Evolutionary conservation across 306 rosid genomes (phyloP).

Genomic region (Bauhinia variegata): DNA sequence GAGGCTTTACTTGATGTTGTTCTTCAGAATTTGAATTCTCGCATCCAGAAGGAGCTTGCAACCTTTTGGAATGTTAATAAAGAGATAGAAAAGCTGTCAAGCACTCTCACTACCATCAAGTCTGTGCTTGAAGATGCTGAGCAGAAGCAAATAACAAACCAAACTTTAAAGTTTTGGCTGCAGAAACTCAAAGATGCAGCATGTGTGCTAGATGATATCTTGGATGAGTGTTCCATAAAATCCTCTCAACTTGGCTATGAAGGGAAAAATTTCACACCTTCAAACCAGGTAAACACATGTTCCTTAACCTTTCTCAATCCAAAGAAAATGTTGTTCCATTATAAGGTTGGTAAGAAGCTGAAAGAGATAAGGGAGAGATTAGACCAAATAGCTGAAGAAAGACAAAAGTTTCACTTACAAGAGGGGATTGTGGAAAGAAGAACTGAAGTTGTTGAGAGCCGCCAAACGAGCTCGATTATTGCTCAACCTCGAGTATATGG

Average conservation of each 20-base stretch:
- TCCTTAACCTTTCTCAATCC: constrained; percentile 25
- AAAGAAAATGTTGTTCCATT: constrained; percentile 4
- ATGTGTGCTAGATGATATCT: constrained; percentile 22
- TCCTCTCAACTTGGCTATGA: background rate
- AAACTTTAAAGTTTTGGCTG: constrained; percentile 22
- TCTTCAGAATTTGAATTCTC: constrained; percentile 17
- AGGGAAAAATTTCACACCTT: background rate
- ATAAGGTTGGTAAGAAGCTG: constrained; percentile 20
- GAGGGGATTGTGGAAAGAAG: background rate
- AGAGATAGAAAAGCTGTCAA: constrained; percentile 15
- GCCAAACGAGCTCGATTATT: constrained; percentile 24
- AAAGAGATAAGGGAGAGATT: constrained; percentile 10
- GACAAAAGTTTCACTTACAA: background rate
- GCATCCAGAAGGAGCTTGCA: background rate
- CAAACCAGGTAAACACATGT: background rate
- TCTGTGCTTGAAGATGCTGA: constrained; percentile 42
- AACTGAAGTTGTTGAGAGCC: background rate
- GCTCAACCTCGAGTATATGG: constrained; percentile 28
- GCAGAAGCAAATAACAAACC: constrained; percentile 26
- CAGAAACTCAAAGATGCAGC: constrained; percentile 26
- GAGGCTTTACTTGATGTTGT: constrained; percentile 10
- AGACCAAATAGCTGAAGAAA: constrained; percentile 23
- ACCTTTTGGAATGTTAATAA: constrained; percentile 1
- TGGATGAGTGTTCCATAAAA: constrained; percentile 30
- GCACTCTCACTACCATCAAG: constrained; percentile 17